These are phyloP conservation scores for Vigna reflexopilosa DNA, from an alignment of 306 rosid species.

Conservation along the genomic window DNA sequence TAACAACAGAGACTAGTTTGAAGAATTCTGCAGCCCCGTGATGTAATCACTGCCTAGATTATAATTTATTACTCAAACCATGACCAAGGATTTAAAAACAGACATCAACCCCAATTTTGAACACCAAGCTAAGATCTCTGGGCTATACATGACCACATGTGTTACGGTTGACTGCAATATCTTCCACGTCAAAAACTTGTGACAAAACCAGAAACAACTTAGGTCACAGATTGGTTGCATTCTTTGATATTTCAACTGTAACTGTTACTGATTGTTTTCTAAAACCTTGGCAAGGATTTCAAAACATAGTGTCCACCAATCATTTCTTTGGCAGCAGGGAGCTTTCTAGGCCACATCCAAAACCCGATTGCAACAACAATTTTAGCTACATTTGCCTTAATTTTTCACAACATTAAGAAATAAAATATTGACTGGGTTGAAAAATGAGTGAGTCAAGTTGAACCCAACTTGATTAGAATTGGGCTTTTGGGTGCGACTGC, in stretches of 20 bases:
- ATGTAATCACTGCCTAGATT: neutral
- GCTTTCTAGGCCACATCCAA: too few species aligned
- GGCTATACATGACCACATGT: neutral
- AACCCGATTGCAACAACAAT: neutral
- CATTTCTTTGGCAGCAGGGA: neutral
- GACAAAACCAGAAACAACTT: neutral
- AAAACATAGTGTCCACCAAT: neutral
- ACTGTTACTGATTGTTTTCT: neutral
- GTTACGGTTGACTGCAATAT: neutral
- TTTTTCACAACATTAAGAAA: neutral
- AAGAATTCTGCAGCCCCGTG: constrained; percentile 5
- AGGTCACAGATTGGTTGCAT: neutral
- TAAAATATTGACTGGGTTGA: too few species aligned
- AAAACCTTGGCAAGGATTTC: neutral
- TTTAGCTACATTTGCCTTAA: neutral
- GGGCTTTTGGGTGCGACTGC: neutral
- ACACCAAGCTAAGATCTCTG: neutral
- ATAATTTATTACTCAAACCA: constrained; percentile 12
- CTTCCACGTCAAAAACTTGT: neutral
- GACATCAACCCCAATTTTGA: neutral
- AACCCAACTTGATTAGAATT: too few species aligned
- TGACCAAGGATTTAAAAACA: neutral
- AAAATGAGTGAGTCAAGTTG: too few species aligned
- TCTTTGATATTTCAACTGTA: neutral
- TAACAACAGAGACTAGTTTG: neutral